These are phyloP conservation scores for Gnomoniopsis sp. DNA, from an alignment of 2,329 filamentous ascomycete species.

Conservation along the genomic window DNA sequence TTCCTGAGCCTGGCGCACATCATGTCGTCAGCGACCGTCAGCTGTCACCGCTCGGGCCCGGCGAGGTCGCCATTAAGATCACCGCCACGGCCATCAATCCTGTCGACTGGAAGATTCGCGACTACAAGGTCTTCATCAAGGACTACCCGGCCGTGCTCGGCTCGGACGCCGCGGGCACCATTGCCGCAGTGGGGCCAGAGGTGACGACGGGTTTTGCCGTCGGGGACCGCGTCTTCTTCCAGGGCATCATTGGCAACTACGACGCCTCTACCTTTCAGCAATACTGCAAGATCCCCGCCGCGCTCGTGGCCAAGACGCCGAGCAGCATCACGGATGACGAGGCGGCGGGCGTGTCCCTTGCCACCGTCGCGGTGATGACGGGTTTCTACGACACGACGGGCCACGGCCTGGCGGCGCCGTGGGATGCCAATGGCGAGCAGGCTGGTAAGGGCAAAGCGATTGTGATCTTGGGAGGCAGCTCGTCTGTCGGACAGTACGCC, in stretches of 20 bases:
- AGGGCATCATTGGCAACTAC: constrained; percentile 29
- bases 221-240: constrained; percentile 36
- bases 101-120: constrained; percentile 33
- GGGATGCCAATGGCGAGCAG: constrained; percentile 29
- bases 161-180: constrained; percentile 31
- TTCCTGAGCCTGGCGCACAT: constrained; percentile 14
- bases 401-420: constrained; percentile 27
- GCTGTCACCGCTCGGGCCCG: constrained; percentile 19
- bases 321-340: constrained; percentile 27
- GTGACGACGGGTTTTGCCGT: constrained; percentile 24
- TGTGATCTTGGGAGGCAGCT: constrained; percentile 31
- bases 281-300: constrained; percentile 32
- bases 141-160: constrained; percentile 32
- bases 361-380: constrained; percentile 21
- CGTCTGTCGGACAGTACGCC: constrained; percentile 39
- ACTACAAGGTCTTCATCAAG: constrained; percentile 23
- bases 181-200: constrained; percentile 28
- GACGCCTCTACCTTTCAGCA: constrained; percentile 33
- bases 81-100: constrained; percentile 31
- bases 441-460: constrained; percentile 36
- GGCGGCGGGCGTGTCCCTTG: constrained; percentile 24
- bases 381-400: constrained; percentile 22
- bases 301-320: constrained; percentile 30
- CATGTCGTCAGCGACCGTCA: constrained; percentile 9
- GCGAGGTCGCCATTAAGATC: constrained; percentile 22